Conservation (phyloP, 2,329 filamentous ascomycete genomes). For the Penicillium occitanis region DNA sequence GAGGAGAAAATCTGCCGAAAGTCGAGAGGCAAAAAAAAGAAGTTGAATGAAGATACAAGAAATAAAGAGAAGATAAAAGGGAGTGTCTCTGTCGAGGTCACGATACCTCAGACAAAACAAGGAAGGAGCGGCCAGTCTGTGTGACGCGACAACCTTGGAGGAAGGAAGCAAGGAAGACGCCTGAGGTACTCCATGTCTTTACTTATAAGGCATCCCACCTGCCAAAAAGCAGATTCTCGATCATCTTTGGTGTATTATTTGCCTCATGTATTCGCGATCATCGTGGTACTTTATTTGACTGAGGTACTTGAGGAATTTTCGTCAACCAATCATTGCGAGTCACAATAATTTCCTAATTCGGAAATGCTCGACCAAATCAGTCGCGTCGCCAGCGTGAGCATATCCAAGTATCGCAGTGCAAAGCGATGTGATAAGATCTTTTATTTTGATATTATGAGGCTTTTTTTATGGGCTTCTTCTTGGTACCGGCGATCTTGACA, state of each 20-base stretch:
- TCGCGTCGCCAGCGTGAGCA: neutral
- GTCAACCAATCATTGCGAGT: neutral
- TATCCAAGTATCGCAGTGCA: neutral
- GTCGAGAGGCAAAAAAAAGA: no score
- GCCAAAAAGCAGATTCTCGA: neutral
- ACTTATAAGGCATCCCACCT: neutral
- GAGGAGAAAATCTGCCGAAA: no score
- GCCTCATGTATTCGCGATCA: neutral
- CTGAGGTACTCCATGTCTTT: neutral
- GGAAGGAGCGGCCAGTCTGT: neutral
- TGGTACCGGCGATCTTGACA: constrained; percentile 1
- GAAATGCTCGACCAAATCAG: constrained; percentile 6
- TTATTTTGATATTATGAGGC: neutral
- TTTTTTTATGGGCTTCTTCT: neutral
- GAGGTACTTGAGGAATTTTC: constrained; percentile 8
- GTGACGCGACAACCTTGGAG: neutral
- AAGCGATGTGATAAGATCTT: neutral
- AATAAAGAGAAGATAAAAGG: neutral
- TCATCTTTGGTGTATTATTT: neutral
- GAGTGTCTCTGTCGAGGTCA: neutral
- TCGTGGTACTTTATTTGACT: neutral
- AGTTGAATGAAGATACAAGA: neutral
- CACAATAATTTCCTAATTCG: neutral
- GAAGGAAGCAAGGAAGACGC: neutral
- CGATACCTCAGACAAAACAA: neutral